Conservation (phyloP, 129 eudicot species). For the Rutidosis leptorrhynchoides region DNA sequence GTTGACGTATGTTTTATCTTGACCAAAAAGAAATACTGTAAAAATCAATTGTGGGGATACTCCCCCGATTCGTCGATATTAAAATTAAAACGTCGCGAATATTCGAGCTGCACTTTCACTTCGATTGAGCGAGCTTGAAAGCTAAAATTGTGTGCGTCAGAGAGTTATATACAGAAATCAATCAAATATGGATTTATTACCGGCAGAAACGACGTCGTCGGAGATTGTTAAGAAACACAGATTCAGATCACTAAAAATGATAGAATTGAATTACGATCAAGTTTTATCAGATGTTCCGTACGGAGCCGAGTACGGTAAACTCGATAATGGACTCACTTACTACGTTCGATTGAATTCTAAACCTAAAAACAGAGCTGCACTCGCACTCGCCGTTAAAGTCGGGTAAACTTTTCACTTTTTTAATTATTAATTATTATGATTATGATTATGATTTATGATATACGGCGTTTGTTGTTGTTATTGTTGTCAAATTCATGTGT, state of each 20-base stretch:
- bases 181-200: slow-evolving; percentile 64
- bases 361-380: slow-evolving; percentile 93
- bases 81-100: slow-evolving; percentile 5
- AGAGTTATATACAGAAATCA: background rate
- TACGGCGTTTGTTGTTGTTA: background rate
- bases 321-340: slow-evolving; percentile 71
- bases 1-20: background rate
- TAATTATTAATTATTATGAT: background rate
- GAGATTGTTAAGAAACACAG: slow-evolving; percentile 49
- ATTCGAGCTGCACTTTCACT: slow-evolving; percentile 12
- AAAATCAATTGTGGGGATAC: slow-evolving; percentile 13
- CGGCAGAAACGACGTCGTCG: slow-evolving; percentile 56
- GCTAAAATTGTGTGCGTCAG: background rate
- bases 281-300: slow-evolving; percentile 51
- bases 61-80: slow-evolving; percentile 14
- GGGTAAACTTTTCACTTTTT: slow-evolving; percentile 59
- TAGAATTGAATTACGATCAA: slow-evolving; percentile 57
- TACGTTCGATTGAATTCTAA: slow-evolving; percentile 81
- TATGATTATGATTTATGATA: slow-evolving; percentile 15
- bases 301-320: slow-evolving; percentile 68
- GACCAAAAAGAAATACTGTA: slow-evolving; percentile 23
- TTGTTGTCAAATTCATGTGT: too few relatives aligned
- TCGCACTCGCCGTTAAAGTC: slow-evolving; percentile 82
- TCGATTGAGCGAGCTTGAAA: background rate
- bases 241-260: slow-evolving; percentile 76